Base-by-base conservation (phyloP, 2,329 filamentous ascomycete genomes). In the Nemania sp. region DNA sequence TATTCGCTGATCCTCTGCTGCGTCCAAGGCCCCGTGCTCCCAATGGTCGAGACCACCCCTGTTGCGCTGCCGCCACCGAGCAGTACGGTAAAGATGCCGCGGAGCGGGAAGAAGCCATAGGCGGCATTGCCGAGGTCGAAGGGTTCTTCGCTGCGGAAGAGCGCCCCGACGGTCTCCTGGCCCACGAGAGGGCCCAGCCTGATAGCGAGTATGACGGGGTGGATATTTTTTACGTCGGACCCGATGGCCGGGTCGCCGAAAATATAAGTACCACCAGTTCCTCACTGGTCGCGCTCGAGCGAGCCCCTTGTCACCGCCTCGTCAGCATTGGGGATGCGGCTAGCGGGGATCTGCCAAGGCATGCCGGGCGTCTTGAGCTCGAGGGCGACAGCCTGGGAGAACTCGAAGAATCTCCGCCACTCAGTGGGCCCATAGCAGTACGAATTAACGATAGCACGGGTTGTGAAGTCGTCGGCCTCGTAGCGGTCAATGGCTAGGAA, bases 401-500 rank as follows among this genome's bases (percentile, higher is more conserved):
- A 43, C 41, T 43, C 24, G 17, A 30, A 43, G 26, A 14, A 43
- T n/a, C 17, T 24, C 11, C 41, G 41, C 41, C 41, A 43, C 41
- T 31, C 24, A 1, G 4, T 19, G 8, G 41, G 26, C 26, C 24
- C 41, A 20, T 43, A 43, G 41, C 41, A 43, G 24, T 31, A 43
- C 17, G 3, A 5, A 17, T 43, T 43, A 17, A 1, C 14, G 17
- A 30, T 30, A 3, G 14, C 26, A 26, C 41, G 41, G 11, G 5
- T 2, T 17, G 41, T 43, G 41, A 43, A 43, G 41, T 43, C 41
- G 17, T 43, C 41, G 41, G 41, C 26, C 26, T 43, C 26, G 17
- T 43, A 43, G 26, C 41, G 41, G 17, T 43, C 41, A 17, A 43
- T 43, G 14, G 41, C 41, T 14, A 43, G 24, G 24, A 43, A 43